Base-by-base conservation (phyloP, 176 grass and related monocot genomes). In the Olyra latifolia region DNA sequence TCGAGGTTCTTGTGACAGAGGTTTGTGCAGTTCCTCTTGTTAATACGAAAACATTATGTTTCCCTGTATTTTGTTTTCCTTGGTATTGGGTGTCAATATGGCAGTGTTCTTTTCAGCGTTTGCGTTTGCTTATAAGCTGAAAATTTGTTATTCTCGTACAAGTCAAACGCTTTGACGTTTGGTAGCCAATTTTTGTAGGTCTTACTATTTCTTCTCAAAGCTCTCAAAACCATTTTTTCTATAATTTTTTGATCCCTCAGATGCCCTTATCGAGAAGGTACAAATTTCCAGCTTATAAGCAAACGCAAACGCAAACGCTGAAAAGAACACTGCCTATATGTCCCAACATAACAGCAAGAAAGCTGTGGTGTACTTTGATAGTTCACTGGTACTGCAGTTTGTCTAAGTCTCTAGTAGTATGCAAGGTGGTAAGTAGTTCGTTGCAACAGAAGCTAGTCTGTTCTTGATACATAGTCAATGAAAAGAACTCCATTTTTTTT, bases 1-100 rank as follows among this genome's bases (percentile, higher is more conserved):
- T 99, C 7, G 93, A 96, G 78, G 91, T 99, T 85, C 83, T 99
- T 67, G 97, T 93, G 50, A 93, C 97, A 77, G 91, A 92, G 97
- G 97, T 99, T 93, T 79, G 88, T 88, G 14, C n/a, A 83, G 69
- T 76, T 77, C 39, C 62, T 82, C 64, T 46, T 60, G 24, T 69
- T 82, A 75, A 85, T 35, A 75, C 66, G 28, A 46, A 76, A 56
- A 38, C 17, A 62, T 62, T 83, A 32, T 50, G 24, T 81, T 83
- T 85, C 46, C 77, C 52, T 88, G 49, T 82, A 46, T 75, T 78
- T 41, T 65, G 62, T 78, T 30, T 81, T 66, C 45, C 58, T 61
- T 61, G 11, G 70, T 53, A 43, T 88, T 3, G n/a, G n/a, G 28
- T 67, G 28, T 48, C 74, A 22, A 73, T 69, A 35, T n/a, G n/a